Evolutionary conservation across 106 monocot genomes (phyloP).

Genomic region (Acorus calamus): DNA sequence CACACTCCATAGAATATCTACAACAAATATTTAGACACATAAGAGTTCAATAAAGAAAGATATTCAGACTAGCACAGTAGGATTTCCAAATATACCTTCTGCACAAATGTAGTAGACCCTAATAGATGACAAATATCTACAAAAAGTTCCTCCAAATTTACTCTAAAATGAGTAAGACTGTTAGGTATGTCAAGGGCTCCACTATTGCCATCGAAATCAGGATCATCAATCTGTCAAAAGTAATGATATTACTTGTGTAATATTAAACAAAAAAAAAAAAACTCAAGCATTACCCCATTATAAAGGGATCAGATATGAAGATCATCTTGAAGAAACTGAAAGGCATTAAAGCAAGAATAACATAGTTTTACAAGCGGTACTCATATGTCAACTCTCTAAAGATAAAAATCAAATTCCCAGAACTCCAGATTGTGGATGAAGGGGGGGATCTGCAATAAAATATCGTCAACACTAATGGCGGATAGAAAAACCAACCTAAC

Average conservation of each 20-base stretch:
- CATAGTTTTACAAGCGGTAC: too few species aligned
- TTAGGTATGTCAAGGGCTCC: slow-evolving; percentile 58
- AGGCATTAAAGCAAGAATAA: too few species aligned
- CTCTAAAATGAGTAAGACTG: slow-evolving; percentile 61
- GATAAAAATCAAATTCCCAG: too few species aligned
- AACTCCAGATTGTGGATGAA: too few species aligned
- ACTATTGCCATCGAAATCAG: slow-evolving; percentile 23
- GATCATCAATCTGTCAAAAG: slow-evolving; percentile 48
- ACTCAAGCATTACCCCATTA: too few species aligned
- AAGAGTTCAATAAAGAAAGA: neutral
- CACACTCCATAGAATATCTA: slow-evolving; percentile 55
- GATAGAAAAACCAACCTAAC: too few species aligned
- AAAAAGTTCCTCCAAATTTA: slow-evolving; percentile 84
- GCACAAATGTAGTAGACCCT: slow-evolving; percentile 52
- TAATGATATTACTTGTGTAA: neutral
- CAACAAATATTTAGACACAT: slow-evolving; percentile 3
- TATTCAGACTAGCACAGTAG: neutral
- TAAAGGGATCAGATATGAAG: too few species aligned
- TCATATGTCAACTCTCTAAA: too few species aligned
- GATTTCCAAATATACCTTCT: slow-evolving; percentile 42
- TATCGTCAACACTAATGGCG: too few species aligned
- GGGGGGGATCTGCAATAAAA: too few species aligned
- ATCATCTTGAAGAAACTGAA: too few species aligned
- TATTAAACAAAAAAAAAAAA: too few species aligned
- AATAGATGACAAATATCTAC: slow-evolving; percentile 75